Evolutionary conservation across 2,329 filamentous ascomycete genomes (phyloP).

Genomic region (Fusarium camptoceras): DNA sequence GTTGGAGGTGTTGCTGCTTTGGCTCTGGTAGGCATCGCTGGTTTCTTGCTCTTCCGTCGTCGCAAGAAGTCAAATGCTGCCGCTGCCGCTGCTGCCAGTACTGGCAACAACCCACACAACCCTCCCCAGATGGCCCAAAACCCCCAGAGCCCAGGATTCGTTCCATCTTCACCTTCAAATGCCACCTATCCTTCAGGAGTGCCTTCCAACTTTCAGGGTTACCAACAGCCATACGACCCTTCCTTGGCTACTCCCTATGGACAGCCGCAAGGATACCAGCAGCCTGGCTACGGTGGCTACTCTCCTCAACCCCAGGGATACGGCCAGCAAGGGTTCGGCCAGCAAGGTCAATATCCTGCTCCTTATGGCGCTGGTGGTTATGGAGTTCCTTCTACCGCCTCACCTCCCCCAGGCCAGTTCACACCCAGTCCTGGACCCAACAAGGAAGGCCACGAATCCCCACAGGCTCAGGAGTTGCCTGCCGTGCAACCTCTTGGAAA

Average conservation of each 20-base stretch:
- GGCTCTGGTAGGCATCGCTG: conserved; percentile 54
- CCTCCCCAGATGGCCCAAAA: conserved; percentile 37
- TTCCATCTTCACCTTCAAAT: conserved; percentile 40
- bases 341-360: conserved; percentile 42
- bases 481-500: conserved; percentile 47
- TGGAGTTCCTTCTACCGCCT: conserved; percentile 34
- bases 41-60: conserved; percentile 57
- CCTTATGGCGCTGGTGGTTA: conserved; percentile 41
- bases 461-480: conserved; percentile 46
- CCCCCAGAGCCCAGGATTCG: conserved; percentile 40
- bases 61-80: conserved; percentile 49
- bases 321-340: conserved; percentile 39
- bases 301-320: conserved; percentile 37
- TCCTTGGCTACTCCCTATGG: conserved; percentile 37
- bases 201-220: conserved; percentile 42
- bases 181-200: conserved; percentile 47
- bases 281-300: conserved; percentile 40
- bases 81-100: conserved; percentile 23
- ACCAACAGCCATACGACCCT: conserved; percentile 45
- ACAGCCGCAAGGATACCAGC: conserved; percentile 41
- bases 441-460: conserved; percentile 31
- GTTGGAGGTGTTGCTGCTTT: conserved; percentile 60
- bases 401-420: conserved; percentile 45
- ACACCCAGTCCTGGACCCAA: conserved; percentile 49
- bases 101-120: conserved; percentile 20